Percentiles rank a stretch among this genome's conserved stretches.
These are phyloP conservation scores for Podaxis mareebaensis DNA, from an alignment of 768 basidiomycete genomes.

Conservation along the genomic window DNA sequence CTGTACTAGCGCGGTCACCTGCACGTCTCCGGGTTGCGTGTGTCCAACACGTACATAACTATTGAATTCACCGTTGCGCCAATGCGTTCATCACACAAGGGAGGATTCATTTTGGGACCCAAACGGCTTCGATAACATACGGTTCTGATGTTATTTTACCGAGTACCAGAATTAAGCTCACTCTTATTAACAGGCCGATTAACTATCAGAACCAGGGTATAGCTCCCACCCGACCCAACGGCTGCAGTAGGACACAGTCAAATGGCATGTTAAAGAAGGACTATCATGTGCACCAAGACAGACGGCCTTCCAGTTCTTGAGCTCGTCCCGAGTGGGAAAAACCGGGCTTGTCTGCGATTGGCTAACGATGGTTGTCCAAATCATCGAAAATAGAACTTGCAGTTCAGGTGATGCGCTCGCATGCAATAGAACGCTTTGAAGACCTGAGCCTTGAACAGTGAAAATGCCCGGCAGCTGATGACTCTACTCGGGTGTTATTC, in stretches of 20 bases:
- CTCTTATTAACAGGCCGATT: not conserved
- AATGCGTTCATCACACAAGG: not conserved
- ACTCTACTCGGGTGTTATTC: slow-evolving; percentile 6
- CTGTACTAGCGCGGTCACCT: not conserved
- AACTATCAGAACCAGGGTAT: not conserved
- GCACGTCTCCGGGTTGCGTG: not conserved
- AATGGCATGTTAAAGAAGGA: not conserved
- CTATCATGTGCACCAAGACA: slow-evolving; percentile 1
- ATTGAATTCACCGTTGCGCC: not conserved
- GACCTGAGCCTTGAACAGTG: not conserved
- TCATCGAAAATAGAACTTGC: not conserved
- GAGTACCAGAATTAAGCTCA: not conserved
- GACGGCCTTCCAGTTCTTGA: not conserved
- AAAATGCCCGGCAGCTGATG: not conserved
- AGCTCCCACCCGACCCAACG: slow-evolving; percentile 1
- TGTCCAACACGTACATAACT: not conserved
- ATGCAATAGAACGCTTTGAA: slow-evolving; percentile 3
- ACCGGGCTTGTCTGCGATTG: not conserved
- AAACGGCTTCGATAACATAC: not conserved
- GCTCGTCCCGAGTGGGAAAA: not conserved
- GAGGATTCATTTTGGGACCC: not conserved
- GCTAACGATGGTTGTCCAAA: not conserved
- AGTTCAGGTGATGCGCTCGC: slow-evolving; percentile 12
- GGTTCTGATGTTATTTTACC: not conserved
- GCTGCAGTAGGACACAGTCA: slow-evolving; percentile 4